Evolutionary conservation across 495 filamentous ascomycete species (phyloP).

Genomic region (Aspergillus biplanus): DNA sequence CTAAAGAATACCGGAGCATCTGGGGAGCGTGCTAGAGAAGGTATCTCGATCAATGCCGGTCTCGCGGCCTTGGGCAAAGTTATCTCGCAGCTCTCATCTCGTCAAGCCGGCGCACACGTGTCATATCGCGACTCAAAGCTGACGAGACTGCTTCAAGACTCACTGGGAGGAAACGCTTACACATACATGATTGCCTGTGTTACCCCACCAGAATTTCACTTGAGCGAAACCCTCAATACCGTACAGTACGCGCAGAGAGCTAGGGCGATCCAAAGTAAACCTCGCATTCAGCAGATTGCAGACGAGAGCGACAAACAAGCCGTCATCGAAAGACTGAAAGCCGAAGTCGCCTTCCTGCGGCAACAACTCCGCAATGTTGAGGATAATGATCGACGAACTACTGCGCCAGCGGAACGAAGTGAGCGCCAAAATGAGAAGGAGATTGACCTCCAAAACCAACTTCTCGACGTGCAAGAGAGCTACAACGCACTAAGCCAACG

Average conservation of each 20-base stretch:
- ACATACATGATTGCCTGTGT: constrained; percentile 99
- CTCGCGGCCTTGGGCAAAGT: constrained; percentile 96
- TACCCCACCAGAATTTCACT: constrained; percentile 93
- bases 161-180: constrained; percentile 95
- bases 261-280: constrained; percentile 95
- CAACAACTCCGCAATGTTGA: constrained; percentile 85
- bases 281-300: constrained; percentile 85
- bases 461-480: constrained; percentile 92
- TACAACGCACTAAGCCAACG: constrained; percentile 88
- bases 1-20: constrained; percentile 97
- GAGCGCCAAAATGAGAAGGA: constrained; percentile 86
- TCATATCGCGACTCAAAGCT: constrained; percentile 98
- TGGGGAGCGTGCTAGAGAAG: constrained; percentile 92
- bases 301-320: constrained; percentile 96
- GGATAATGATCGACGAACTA: constrained; percentile 61
- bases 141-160: constrained; percentile 94
- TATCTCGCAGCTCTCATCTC: constrained; percentile 95
- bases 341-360: constrained; percentile 90
- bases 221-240: constrained; percentile 97
- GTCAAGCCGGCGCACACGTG: constrained; percentile 85
- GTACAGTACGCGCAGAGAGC: constrained; percentile 96
- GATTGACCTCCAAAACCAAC: constrained; percentile 88
- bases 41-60: constrained; percentile 98
- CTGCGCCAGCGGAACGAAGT: constrained; percentile 63
- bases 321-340: constrained; percentile 89